Evolutionary conservation across 2,329 filamentous ascomycete species (phyloP).

Genomic region (Fusarium nematophilum): DNA sequence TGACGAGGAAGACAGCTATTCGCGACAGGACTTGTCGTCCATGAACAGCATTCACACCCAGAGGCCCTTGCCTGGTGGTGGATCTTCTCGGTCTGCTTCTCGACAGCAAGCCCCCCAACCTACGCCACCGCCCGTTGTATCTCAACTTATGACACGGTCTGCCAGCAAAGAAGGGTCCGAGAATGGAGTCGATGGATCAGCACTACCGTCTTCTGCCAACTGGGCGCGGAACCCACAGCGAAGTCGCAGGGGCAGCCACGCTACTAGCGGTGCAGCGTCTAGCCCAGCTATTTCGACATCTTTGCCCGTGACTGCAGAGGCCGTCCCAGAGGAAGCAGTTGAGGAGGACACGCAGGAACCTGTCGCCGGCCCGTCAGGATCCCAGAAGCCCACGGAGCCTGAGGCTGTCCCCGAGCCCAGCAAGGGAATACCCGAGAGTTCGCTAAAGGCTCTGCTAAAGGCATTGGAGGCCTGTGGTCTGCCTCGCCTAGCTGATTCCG

Average conservation of each 20-base stretch:
- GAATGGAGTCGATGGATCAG: slow-evolving; percentile 81
- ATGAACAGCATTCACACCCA: slow-evolving; percentile 91
- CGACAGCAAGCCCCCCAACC: slow-evolving; percentile 60
- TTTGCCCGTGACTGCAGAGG: slow-evolving; percentile 65
- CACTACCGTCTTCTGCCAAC: slow-evolving; percentile 91
- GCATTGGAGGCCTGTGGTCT: slow-evolving; percentile 53
- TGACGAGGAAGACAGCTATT: slow-evolving; percentile 98
- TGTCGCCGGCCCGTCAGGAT: slow-evolving; percentile 38
- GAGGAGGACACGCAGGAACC: slow-evolving; percentile 47
- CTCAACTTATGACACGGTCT: slow-evolving; percentile 78
- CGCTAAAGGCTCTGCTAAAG: slow-evolving; percentile 52
- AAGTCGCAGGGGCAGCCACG: slow-evolving; percentile 80
- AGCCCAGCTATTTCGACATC: slow-evolving; percentile 80
- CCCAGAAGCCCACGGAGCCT: slow-evolving; percentile 25
- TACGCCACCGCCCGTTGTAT: slow-evolving; percentile 52
- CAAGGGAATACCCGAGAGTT: slow-evolving; percentile 34
- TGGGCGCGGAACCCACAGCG: slow-evolving; percentile 83
- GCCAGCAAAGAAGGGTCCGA: slow-evolving; percentile 82
- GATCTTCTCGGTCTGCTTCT: slow-evolving; percentile 65
- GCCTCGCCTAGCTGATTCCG: slow-evolving; percentile 27
- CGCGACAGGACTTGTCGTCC: slow-evolving; percentile 91
- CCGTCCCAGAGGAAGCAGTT: slow-evolving; percentile 56
- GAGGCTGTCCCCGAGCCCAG: slow-evolving; percentile 19
- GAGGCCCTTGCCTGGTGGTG: slow-evolving; percentile 68
- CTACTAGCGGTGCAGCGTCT: slow-evolving; percentile 82